These are phyloP conservation scores for Fermentozyma sake DNA, from an alignment of 1,139 yeast species.

Conservation along the genomic window DNA sequence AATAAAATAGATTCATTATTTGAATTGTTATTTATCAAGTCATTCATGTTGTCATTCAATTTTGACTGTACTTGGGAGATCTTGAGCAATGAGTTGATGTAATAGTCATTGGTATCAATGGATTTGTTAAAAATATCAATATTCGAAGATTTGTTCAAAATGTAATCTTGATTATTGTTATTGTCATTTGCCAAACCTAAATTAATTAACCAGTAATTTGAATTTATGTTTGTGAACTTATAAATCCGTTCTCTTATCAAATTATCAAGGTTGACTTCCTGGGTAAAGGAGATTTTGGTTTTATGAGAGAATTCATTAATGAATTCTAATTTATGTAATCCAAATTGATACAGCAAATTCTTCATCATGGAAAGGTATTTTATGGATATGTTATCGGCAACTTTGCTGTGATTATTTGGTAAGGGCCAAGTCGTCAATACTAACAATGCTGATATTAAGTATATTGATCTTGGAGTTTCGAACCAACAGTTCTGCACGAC, in stretches of 20 bases:
- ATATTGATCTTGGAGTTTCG: constrained; percentile 42
- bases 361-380: constrained; percentile 41
- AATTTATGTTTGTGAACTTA: constrained; percentile 40
- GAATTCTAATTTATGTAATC: constrained; percentile 41
- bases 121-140: constrained; percentile 19
- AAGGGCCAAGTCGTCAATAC: constrained; percentile 48
- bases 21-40: constrained; percentile 18
- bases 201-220: constrained; percentile 42
- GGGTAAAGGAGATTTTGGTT: constrained; percentile 32
- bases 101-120: constrained; percentile 24
- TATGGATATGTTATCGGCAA: constrained; percentile 33
- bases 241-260: constrained; percentile 41
- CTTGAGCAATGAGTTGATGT: constrained; percentile 37
- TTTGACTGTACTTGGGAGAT: constrained; percentile 41
- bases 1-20: constrained; percentile 10
- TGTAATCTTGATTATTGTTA: constrained; percentile 39
- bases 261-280: constrained; percentile 31
- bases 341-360: constrained; percentile 39
- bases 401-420: constrained; percentile 27
- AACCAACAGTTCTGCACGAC: constrained; percentile 45
- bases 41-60: constrained; percentile 38
- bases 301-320: constrained; percentile 43
- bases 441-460: constrained; percentile 35
- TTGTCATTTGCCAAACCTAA: constrained; percentile 38
- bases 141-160: constrained; percentile 33